These are phyloP conservation scores for Paecilomyces niveus DNA, from an alignment of 2,329 filamentous ascomycete genomes.

Conservation along the genomic window DNA sequence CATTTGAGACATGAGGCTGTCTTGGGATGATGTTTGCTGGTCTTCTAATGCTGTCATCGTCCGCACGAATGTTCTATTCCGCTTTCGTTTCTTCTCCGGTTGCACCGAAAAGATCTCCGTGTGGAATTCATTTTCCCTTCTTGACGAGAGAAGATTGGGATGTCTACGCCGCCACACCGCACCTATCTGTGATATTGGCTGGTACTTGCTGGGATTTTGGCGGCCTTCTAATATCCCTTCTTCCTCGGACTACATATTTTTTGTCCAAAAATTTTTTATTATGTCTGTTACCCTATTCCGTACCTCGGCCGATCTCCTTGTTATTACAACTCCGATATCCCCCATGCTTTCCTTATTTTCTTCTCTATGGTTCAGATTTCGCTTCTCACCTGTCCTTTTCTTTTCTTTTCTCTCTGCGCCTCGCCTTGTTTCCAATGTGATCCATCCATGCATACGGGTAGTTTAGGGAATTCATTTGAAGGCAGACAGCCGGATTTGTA, in stretches of 20 bases:
- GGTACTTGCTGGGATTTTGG: neutral
- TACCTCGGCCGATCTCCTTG: slow-evolving; percentile 1
- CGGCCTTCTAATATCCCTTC: neutral
- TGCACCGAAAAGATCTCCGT: slow-evolving; percentile 19
- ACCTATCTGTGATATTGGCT: slow-evolving; percentile 10
- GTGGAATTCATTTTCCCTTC: slow-evolving; percentile 15
- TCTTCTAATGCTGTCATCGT: slow-evolving; percentile 29
- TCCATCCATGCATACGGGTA: slow-evolving; percentile 5
- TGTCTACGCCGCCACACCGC: slow-evolving; percentile 24
- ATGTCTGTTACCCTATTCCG: slow-evolving; percentile 1
- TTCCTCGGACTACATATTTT: neutral
- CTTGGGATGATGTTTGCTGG: slow-evolving; percentile 23
- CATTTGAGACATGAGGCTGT: slow-evolving; percentile 18
- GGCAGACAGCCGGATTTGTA: neutral
- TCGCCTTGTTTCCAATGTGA: slow-evolving; percentile 1
- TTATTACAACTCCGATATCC: slow-evolving; percentile 4
- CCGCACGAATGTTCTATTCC: slow-evolving; percentile 33
- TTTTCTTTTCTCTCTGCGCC: neutral
- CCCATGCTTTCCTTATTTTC: slow-evolving; percentile 1
- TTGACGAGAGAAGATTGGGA: slow-evolving; percentile 14
- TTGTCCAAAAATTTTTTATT: too few species aligned
- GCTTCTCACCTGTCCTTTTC: neutral
- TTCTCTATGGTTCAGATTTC: neutral
- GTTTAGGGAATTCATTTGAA: slow-evolving; percentile 2
- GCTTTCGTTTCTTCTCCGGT: slow-evolving; percentile 26